Conservation (phyloP, 306 rosid species). For the Quercus wislizeni region DNA sequence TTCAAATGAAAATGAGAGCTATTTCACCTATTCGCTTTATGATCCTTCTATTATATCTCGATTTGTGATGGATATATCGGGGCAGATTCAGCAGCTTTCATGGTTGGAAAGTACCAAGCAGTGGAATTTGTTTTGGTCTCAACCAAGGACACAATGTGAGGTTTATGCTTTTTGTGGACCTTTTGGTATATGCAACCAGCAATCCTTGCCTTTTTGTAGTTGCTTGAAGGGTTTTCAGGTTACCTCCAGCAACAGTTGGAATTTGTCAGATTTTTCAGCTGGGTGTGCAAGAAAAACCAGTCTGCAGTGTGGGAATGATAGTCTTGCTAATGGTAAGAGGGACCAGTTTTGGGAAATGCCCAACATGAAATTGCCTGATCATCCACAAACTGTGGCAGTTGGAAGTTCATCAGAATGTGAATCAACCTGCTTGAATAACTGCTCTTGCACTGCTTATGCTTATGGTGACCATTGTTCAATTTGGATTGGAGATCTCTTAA, state of each 20-base stretch:
- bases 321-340: slow-evolving; percentile 6
- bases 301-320: slow-evolving; percentile 28
- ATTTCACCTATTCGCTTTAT: slow-evolving; percentile 41
- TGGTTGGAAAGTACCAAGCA: slow-evolving; percentile 26
- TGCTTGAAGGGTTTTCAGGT: slow-evolving; percentile 50
- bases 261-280: slow-evolving; percentile 30
- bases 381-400: background rate
- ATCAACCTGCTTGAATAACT: slow-evolving; percentile 30
- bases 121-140: slow-evolving; percentile 51
- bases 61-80: slow-evolving; percentile 28
- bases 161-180: slow-evolving; percentile 51
- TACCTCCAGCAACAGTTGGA: slow-evolving; percentile 30
- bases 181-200: slow-evolving; percentile 47
- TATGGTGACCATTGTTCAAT: slow-evolving; percentile 32
- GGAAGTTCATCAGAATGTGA: slow-evolving; percentile 32
- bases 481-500: slow-evolving; percentile 36
- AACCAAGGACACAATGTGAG: slow-evolving; percentile 49
- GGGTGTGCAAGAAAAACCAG: slow-evolving; percentile 52
- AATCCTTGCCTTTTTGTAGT: slow-evolving; percentile 32
- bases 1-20: slow-evolving; percentile 44
- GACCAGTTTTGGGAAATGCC: slow-evolving; percentile 19
- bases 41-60: slow-evolving; percentile 12
- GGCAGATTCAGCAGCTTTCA: slow-evolving; percentile 33
- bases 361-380: slow-evolving; percentile 22
- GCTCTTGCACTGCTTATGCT: slow-evolving; percentile 50